Conservation (phyloP, 1,284 basidiomycete species). For the Boletellus sp. region DNA sequence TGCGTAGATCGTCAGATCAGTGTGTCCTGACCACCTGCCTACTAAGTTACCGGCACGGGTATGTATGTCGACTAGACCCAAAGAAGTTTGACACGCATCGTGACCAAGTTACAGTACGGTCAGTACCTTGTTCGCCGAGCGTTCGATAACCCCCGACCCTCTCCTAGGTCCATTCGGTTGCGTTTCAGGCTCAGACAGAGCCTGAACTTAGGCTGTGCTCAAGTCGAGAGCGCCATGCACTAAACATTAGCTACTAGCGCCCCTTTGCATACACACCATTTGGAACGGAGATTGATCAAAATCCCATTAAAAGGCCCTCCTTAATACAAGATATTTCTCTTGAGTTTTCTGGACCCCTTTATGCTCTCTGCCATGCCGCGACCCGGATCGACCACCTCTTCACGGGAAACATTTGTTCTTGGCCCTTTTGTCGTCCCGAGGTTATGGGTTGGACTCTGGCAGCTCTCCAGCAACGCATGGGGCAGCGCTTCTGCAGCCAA, state of each 20-base stretch:
- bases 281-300: conserved; percentile 35
- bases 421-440: conserved; percentile 62
- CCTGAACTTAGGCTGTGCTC: conserved; percentile 3
- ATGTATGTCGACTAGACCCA: not conserved
- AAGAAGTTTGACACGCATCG: conserved; percentile 1
- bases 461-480: conserved; percentile 80
- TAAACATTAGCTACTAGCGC: not conserved
- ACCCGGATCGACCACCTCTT: conserved; percentile 9
- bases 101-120: conserved; percentile 11
- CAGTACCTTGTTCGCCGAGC: conserved; percentile 12
- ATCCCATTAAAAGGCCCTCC: conserved; percentile 20
- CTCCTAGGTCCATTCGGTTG: conserved; percentile 3
- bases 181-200: conserved; percentile 12
- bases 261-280: conserved; percentile 2
- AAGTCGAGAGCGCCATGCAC: conserved; percentile 3
- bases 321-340: conserved; percentile 5
- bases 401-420: conserved; percentile 53
- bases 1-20: conserved; percentile 27
- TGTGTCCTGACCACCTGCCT: conserved; percentile 15
- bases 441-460: conserved; percentile 78
- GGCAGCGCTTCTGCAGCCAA: conserved; percentile 65
- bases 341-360: conserved; percentile 3
- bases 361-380: conserved; percentile 20
- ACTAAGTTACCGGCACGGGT: conserved; percentile 3
- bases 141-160: conserved; percentile 1